Percentiles rank a stretch among this genome's conserved stretches.
Evolutionary conservation across 2,329 filamentous ascomycete species (phyloP).

Genomic region (Capronia epimyces): DNA sequence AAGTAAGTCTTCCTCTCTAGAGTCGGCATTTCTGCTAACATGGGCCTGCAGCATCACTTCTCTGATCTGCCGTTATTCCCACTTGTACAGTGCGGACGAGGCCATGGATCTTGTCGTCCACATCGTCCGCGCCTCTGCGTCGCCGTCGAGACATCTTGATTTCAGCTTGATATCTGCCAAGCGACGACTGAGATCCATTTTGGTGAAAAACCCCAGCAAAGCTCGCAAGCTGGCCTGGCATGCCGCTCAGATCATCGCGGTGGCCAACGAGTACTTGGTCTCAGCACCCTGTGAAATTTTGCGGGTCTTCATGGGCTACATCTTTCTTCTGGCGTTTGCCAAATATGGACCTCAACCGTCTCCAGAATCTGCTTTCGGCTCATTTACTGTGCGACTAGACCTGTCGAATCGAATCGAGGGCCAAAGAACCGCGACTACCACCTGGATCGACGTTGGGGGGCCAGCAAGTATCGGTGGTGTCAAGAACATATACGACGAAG

Average conservation of each 20-base stretch:
- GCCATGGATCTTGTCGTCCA: slow-evolving; percentile 21
- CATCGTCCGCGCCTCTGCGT: slow-evolving; percentile 20
- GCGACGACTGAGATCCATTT: slow-evolving; percentile 13
- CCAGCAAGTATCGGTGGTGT: slow-evolving; percentile 16
- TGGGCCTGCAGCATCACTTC: slow-evolving; percentile 11
- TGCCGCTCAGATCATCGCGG: slow-evolving; percentile 38
- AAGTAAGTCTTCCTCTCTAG: slow-evolving; percentile 15
- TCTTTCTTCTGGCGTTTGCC: slow-evolving; percentile 21
- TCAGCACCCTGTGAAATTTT: slow-evolving; percentile 25
- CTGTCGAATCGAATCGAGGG: slow-evolving; percentile 13
- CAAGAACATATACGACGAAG: slow-evolving; percentile 17
- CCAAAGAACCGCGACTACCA: slow-evolving; percentile 12
- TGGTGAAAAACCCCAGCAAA: slow-evolving; percentile 17
- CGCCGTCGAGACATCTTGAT: slow-evolving; percentile 9
- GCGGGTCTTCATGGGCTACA: slow-evolving; percentile 25
- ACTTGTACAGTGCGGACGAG: slow-evolving; percentile 22
- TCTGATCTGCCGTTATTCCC: slow-evolving; percentile 23
- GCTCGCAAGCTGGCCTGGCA: slow-evolving; percentile 23
- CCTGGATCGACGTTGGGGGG: slow-evolving; percentile 22
- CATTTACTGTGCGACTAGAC: slow-evolving; percentile 17
- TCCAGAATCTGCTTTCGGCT: neutral
- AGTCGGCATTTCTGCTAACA: neutral
- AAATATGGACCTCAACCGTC: slow-evolving; percentile 17
- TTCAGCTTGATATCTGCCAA: slow-evolving; percentile 13
- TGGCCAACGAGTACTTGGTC: slow-evolving; percentile 47